phyloP scores from a whole-genome alignment of 2,329 filamentous ascomycete species.

The Xylariaceae sp. region DNA sequence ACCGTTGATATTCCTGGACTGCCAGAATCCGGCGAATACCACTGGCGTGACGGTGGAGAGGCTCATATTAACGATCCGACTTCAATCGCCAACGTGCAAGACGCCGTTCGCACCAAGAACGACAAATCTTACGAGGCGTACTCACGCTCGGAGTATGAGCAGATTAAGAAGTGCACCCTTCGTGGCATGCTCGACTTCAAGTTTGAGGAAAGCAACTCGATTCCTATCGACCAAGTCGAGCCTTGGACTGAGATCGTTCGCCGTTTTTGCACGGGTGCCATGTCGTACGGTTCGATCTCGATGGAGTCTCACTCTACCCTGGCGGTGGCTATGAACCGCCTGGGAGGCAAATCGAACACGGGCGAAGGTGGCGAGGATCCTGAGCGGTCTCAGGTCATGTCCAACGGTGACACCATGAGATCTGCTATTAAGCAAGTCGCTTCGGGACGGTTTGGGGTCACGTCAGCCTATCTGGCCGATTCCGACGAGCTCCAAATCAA shows the following conservation, averaged over 20 bases:
- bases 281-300: conserved; percentile 98
- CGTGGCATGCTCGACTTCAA: conserved; percentile 94
- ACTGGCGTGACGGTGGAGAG: conserved; percentile 96
- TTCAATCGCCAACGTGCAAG: conserved; percentile 93
- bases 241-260: conserved; percentile 97
- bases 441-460: conserved; percentile 92
- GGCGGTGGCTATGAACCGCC: conserved; percentile 91
- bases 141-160: conserved; percentile 85
- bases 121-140: conserved; percentile 98
- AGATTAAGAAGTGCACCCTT: conserved; percentile 93
- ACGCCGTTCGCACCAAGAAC: conserved; percentile 93
- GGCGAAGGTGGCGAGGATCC: conserved; percentile 95
- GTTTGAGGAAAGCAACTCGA: conserved; percentile 75
- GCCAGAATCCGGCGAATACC: conserved; percentile 90
- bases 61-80: conserved; percentile 91
- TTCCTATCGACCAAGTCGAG: conserved; percentile 94
- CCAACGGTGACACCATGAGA: conserved; percentile 93
- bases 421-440: conserved; percentile 98
- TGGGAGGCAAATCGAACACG: conserved; percentile 95
- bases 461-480: conserved; percentile 87
- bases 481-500: conserved; percentile 97
- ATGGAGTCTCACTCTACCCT: conserved; percentile 97
- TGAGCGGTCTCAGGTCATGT: conserved; percentile 76
- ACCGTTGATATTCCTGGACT: conserved; percentile 73
- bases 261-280: conserved; percentile 92